These are phyloP conservation scores for Boletellus emodensis DNA, from an alignment of 768 basidiomycete species.

Conservation along the genomic window DNA sequence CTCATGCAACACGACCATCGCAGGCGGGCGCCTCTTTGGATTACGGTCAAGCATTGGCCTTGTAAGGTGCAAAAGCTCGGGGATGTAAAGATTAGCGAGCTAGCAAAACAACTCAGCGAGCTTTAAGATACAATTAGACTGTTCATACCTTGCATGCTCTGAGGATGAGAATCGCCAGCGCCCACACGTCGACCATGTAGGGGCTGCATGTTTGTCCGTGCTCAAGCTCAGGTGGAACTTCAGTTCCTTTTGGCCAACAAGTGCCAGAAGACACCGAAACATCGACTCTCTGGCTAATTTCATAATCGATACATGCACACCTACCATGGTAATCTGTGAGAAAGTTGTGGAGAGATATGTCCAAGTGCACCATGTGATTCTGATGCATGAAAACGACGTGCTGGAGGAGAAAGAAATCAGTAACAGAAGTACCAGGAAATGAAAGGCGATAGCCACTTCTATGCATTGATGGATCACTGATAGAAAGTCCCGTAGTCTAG, in stretches of 20 bases:
- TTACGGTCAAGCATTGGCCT: constrained; percentile 56
- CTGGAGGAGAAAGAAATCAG: constrained; percentile 32
- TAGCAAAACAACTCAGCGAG: constrained; percentile 24
- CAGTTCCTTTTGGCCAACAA: constrained; percentile 50
- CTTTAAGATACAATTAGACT: neutral
- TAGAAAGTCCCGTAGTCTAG: constrained; percentile 51
- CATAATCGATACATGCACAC: constrained; percentile 75
- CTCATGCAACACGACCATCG: constrained; percentile 42
- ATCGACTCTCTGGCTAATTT: constrained; percentile 56
- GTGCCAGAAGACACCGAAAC: constrained; percentile 35
- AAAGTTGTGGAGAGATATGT: constrained; percentile 67
- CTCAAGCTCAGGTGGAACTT: constrained; percentile 69
- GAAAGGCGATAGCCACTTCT: constrained; percentile 43
- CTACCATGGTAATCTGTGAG: constrained; percentile 60
- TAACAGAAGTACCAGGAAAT: neutral
- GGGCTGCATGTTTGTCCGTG: constrained; percentile 47
- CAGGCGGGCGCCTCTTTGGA: constrained; percentile 51
- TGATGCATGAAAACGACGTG: constrained; percentile 69
- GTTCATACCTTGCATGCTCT: constrained; percentile 58
- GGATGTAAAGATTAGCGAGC: constrained; percentile 55
- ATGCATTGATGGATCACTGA: constrained; percentile 61
- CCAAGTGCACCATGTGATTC: constrained; percentile 62
- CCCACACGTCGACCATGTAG: constrained; percentile 74
- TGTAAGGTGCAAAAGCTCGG: constrained; percentile 55
- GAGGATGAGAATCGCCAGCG: constrained; percentile 59